Evolutionary conservation across 2,329 filamentous ascomycete genomes (phyloP).

Genomic region (Trichoderma breve): DNA sequence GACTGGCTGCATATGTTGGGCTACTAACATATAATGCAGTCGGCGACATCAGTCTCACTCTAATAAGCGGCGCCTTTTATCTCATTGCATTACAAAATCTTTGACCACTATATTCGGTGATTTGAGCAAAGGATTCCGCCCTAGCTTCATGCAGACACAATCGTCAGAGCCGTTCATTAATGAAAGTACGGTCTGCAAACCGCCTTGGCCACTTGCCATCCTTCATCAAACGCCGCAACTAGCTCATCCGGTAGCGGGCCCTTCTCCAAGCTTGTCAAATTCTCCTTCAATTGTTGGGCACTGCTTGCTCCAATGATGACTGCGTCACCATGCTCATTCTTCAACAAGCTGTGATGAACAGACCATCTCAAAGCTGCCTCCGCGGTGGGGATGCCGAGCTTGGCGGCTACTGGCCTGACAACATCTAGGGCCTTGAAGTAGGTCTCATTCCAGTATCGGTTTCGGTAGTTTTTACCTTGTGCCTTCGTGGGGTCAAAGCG

Average conservation of each 20-base stretch:
- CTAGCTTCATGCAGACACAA: neutral
- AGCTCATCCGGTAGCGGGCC: constrained; percentile 19
- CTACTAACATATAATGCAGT: neutral
- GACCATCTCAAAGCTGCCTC: constrained; percentile 20
- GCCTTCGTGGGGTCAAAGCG: constrained; percentile 17
- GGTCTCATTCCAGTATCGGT: constrained; percentile 19
- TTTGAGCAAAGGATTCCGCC: neutral
- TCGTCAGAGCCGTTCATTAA: neutral
- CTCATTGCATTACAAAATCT: neutral
- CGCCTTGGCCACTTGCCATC: constrained; percentile 11
- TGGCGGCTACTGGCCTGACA: constrained; percentile 11
- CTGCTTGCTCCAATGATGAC: constrained; percentile 20
- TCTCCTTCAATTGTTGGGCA: constrained; percentile 8
- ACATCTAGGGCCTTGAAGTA: constrained; percentile 20
- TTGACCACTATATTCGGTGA: neutral
- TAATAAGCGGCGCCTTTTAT: neutral
- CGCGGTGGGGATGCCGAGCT: constrained; percentile 8
- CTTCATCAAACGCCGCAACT: constrained; percentile 15
- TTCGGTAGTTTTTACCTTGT: constrained; percentile 13
- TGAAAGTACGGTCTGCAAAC: constrained; percentile 15
- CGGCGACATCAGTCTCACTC: neutral
- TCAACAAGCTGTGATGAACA: constrained; percentile 13
- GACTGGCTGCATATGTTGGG: neutral
- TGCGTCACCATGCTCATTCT: constrained; percentile 10
- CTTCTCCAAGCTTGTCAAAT: constrained; percentile 15